These are phyloP conservation scores for Xenoacremonium recifei DNA, from an alignment of 2,329 filamentous ascomycete species.

Conservation along the genomic window DNA sequence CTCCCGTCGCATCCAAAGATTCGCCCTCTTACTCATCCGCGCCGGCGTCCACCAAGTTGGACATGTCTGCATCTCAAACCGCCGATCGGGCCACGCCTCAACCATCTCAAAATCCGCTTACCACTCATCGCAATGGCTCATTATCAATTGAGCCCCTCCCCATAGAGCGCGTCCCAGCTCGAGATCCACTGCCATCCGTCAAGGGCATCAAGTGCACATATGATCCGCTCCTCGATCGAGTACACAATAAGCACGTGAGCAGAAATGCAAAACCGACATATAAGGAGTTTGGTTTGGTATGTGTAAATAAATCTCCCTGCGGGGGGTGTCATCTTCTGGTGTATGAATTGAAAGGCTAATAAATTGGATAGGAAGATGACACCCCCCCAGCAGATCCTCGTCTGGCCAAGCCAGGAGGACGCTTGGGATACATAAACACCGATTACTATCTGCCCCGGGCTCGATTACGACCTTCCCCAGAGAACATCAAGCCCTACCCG, in stretches of 20 bases:
- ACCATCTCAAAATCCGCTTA: constrained; percentile 24
- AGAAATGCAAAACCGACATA: constrained; percentile 60
- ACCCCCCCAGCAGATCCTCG: constrained; percentile 79
- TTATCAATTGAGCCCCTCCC: constrained; percentile 33
- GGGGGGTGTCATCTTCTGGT: constrained; percentile 61
- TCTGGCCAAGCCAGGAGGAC: constrained; percentile 63
- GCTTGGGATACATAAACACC: constrained; percentile 65
- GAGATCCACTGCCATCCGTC: constrained; percentile 53
- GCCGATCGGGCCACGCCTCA: constrained; percentile 33
- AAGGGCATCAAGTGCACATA: constrained; percentile 59
- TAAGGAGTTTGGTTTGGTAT: constrained; percentile 65
- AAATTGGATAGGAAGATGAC: constrained; percentile 71
- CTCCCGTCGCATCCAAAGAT: constrained; percentile 51
- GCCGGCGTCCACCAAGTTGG: constrained; percentile 50
- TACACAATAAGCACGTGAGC: constrained; percentile 48
- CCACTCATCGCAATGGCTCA: constrained; percentile 31
- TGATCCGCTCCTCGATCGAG: constrained; percentile 58
- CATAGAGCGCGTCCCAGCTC: constrained; percentile 50
- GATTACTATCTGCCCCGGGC: constrained; percentile 70
- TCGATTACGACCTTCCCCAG: constrained; percentile 69
- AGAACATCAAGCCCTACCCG: constrained; percentile 76
- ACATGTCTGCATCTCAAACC: constrained; percentile 52
- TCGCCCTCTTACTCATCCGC: constrained; percentile 51
- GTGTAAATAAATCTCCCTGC: constrained; percentile 46
- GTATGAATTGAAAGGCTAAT: constrained; percentile 59